Conservation (phyloP, 768 basidiomycete species). For the Tricholoma sp. region DNA sequence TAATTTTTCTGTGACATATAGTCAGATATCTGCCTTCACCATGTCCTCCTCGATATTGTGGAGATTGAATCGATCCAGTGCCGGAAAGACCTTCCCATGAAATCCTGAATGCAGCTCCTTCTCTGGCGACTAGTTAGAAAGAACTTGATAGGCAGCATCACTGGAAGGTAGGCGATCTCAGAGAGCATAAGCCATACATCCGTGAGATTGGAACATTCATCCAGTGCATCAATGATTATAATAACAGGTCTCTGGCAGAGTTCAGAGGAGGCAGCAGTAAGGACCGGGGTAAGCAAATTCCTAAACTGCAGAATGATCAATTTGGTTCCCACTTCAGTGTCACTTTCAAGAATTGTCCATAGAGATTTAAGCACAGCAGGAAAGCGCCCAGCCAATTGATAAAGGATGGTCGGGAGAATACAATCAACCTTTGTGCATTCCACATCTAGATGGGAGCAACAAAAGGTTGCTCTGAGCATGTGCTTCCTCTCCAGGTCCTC, state of each 20-base stretch:
- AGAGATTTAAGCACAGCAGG: background rate
- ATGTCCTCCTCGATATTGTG: constrained; percentile 1
- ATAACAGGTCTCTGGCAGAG: background rate
- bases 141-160: background rate
- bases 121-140: background rate
- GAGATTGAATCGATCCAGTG: constrained; percentile 1
- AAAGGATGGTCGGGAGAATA: background rate
- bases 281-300: background rate
- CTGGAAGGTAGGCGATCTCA: background rate
- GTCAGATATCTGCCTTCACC: background rate
- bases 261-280: background rate
- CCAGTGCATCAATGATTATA: constrained; percentile 1
- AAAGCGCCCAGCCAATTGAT: background rate
- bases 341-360: background rate
- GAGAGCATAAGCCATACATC: background rate
- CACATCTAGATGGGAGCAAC: background rate
- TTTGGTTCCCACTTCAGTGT: background rate
- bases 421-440: background rate
- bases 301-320: background rate
- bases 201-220: background rate
- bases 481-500: background rate
- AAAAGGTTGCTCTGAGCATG: background rate
- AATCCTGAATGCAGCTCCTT: background rate
- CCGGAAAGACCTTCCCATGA: background rate
- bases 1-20: background rate